Base-by-base conservation (phyloP, 257 asterid species). In the Fraxinus quadrangulata region DNA sequence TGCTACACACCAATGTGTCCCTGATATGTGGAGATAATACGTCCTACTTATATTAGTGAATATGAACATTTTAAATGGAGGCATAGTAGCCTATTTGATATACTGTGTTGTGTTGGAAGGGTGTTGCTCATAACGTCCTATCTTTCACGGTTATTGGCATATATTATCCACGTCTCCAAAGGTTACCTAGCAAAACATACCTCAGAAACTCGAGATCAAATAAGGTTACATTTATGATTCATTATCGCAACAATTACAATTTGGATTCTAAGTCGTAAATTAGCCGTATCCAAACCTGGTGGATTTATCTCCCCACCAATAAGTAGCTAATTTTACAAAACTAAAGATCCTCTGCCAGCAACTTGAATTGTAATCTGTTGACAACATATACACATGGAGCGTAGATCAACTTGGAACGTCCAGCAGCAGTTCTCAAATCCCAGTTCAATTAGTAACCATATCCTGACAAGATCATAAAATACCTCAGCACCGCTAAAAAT, bases 381-480 rank as follows among this genome's bases (percentile, higher is more conserved):
- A 6, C 19, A 10, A 23, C 51, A 24, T 31, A 4, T 17, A 21
- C 16, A 51, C 16, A 14, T 51, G 23, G 61, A 17, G 6, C 2
- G 21, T 3, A 71, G 69, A 72, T 42, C 28, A 3, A 21, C 71
- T 67, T 74, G 21, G 67, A 34, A 70, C 5, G 12, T 75, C 82
- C 49, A 24, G 17, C 81, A 39, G 37, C 59, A 40, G 72, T 37
- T 12, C 69, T 72, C 70, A 19, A 39, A 24, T 6, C 71, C 67
- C 67, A 63, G 68, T 71, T 66, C 21, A 45, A 83, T 80, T 79
- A 93, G 89, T 91, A 91, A 67, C 97, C 97, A 6, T 90, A 93
- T 23, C 98, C 98, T 91, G 91, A 34, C 16, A 76, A 65, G 66
- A 19, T 2, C 59, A 76, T 34, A 63, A 40, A 19, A 72, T 61